phyloP scores from a whole-genome alignment of 805 yeast species.

The Clavispora santaluciae region DNA sequence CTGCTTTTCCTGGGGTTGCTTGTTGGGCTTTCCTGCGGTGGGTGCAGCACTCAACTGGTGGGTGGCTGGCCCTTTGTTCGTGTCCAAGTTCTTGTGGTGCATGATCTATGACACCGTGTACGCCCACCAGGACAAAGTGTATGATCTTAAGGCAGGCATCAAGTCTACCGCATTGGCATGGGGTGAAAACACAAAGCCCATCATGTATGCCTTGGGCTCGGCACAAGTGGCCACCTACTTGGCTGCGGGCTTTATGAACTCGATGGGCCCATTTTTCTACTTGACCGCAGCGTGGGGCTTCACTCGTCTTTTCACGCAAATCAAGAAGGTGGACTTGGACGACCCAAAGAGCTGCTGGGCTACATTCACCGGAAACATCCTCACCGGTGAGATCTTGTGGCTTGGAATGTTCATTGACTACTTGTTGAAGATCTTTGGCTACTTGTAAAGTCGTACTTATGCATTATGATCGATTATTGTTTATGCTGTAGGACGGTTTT shows the following conservation, averaged over 20 bases:
- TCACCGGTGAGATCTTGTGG: constrained; percentile 67
- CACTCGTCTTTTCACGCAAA: constrained; percentile 63
- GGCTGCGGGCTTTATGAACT: constrained; percentile 66
- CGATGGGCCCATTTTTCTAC: constrained; percentile 84
- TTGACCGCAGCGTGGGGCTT: constrained; percentile 64
- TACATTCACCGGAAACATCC: constrained; percentile 70
- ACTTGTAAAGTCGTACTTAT: constrained; percentile 22
- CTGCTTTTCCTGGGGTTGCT: constrained; percentile 92
- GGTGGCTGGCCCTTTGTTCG: constrained; percentile 73
- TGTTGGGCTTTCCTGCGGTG: constrained; percentile 94
- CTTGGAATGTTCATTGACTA: constrained; percentile 66
- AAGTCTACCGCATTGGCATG: constrained; percentile 94
- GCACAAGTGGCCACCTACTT: constrained; percentile 64
- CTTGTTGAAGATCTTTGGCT: constrained; percentile 44
- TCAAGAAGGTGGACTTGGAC: constrained; percentile 70
- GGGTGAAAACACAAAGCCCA: constrained; percentile 74
- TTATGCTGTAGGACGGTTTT: background rate
- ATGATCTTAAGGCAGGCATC: constrained; percentile 86
- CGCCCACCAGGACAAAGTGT: constrained; percentile 94
- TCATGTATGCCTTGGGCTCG: constrained; percentile 57
- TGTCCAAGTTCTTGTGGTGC: constrained; percentile 83
- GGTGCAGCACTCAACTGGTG: constrained; percentile 69
- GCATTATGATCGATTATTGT: background rate
- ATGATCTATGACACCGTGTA: constrained; percentile 94
- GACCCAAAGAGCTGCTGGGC: constrained; percentile 79